Base-by-base conservation (phyloP, 169 alveolate genomes). In the Amoebophrya sp. region DNA sequence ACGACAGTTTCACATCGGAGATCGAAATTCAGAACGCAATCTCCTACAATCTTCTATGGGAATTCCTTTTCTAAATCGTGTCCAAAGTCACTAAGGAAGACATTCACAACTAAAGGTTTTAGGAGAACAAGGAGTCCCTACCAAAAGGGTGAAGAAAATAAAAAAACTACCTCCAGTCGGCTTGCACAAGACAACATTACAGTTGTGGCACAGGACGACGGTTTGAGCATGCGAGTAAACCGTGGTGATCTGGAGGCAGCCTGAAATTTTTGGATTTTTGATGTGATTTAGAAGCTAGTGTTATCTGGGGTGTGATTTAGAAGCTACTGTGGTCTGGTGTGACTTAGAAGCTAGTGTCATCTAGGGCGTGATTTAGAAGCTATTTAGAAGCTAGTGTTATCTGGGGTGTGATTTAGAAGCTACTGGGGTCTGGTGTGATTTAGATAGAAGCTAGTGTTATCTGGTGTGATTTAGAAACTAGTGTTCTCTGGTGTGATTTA, bases 121-220 rank as follows among this genome's bases (percentile, higher is more conserved):
- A n/a, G n/a, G n/a, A n/a, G n/a, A n/a, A n/a, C n/a, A n/a, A n/a
- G n/a, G n/a, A n/a, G n/a, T n/a, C n/a, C n/a, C n/a, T n/a, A n/a
- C n/a, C n/a, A n/a, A n/a, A n/a, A n/a, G n/a, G n/a, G n/a, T n/a
- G n/a, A n/a, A n/a, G n/a, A n/a, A n/a, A n/a, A n/a, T n/a, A n/a
- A n/a, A n/a, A n/a, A n/a, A n/a, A n/a, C n/a, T n/a, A n/a, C 99
- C 99, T 41, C 99, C 99, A 36, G 99, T 98, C 40, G 99, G 99
- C 94, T 98, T 98, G 95, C 99, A 97, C 92, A 98, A 96, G 93
- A 97, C 97, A 77, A 96, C 97, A 55, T 96, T 95, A 95, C 99
- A 98, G 95, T 98, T 98, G 95, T 98, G 98, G 78, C 98, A 97
- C 53, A 96, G 93, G 91, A 96, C 98, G 78, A 97, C 98, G 93